Percentiles rank a stretch among this genome's conserved stretches.
Conservation (phyloP, 176 grass and related monocot genomes). For the Hordeum marinum region DNA sequence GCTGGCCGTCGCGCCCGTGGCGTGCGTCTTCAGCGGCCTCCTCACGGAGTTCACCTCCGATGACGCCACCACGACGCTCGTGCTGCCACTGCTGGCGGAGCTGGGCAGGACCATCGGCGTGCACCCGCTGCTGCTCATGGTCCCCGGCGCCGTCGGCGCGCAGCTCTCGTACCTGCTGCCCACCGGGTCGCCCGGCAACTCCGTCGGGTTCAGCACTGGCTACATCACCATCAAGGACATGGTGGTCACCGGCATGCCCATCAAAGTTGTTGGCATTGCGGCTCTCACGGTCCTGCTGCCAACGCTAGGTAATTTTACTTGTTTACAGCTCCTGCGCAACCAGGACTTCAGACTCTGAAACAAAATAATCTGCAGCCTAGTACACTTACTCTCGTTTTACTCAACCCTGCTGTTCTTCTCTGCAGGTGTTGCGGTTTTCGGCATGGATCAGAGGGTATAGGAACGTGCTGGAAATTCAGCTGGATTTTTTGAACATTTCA, state of each 20-base stretch:
- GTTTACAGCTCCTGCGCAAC: background rate
- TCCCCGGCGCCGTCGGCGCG: slow-evolving; percentile 65
- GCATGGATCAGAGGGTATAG: slow-evolving; percentile 20
- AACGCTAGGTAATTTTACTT: slow-evolving; percentile 43
- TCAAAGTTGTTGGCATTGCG: slow-evolving; percentile 44
- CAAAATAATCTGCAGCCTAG: background rate
- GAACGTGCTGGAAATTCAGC: background rate
- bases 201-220: slow-evolving; percentile 59
- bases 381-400: background rate
- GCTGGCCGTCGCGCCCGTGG: slow-evolving; percentile 48
- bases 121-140: slow-evolving; percentile 69
- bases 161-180: slow-evolving; percentile 73
- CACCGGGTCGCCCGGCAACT: slow-evolving; percentile 64
- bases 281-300: slow-evolving; percentile 46
- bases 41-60: slow-evolving; percentile 84
- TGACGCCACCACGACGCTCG: slow-evolving; percentile 65
- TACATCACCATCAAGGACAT: slow-evolving; percentile 71
- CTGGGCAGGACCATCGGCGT: slow-evolving; percentile 48
- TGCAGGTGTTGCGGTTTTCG: slow-evolving; percentile 35
- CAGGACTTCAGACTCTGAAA: background rate
- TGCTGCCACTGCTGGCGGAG: slow-evolving; percentile 70
- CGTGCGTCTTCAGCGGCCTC: slow-evolving; percentile 41
- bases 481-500: background rate
- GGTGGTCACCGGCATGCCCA: slow-evolving; percentile 53
- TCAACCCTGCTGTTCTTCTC: background rate